These are phyloP conservation scores for Grosmannia serpens DNA, from an alignment of 2,329 filamentous ascomycete species.

Conservation along the genomic window DNA sequence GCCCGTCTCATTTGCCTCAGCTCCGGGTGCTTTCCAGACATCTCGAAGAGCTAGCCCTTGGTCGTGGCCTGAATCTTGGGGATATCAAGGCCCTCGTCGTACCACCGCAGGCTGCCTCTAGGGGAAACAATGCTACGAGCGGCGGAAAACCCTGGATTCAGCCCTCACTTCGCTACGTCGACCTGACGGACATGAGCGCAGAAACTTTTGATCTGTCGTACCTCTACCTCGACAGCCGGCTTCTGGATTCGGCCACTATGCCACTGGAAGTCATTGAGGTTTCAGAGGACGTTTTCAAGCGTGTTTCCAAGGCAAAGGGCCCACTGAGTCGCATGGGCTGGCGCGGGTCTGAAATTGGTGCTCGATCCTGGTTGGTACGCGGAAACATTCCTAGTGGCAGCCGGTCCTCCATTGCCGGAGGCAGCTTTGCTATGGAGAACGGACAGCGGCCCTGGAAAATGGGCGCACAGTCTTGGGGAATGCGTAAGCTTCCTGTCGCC, in stretches of 20 bases:
- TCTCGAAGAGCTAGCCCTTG: constrained; percentile 65
- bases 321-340: constrained; percentile 54
- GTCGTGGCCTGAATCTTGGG: constrained; percentile 51
- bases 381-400: constrained; percentile 30
- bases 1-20: constrained; percentile 48
- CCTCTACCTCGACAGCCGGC: constrained; percentile 36
- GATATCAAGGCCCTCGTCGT: constrained; percentile 58
- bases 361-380: constrained; percentile 57
- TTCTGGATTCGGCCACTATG: constrained; percentile 48
- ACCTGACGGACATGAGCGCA: constrained; percentile 60
- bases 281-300: constrained; percentile 53
- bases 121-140: not conserved
- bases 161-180: constrained; percentile 60
- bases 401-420: constrained; percentile 13
- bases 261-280: constrained; percentile 71
- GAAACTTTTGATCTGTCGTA: constrained; percentile 46
- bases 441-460: constrained; percentile 64
- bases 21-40: constrained; percentile 57
- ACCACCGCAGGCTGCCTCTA: constrained; percentile 25
- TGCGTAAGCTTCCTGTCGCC: constrained; percentile 84
- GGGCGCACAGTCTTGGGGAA: constrained; percentile 75
- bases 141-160: constrained; percentile 34
- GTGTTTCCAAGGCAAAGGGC: constrained; percentile 50
- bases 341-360: constrained; percentile 58
- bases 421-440: constrained; percentile 19